These are phyloP conservation scores for Gnaphalium uliginosum DNA, from an alignment of 129 eudicot genomes.

Conservation along the genomic window DNA sequence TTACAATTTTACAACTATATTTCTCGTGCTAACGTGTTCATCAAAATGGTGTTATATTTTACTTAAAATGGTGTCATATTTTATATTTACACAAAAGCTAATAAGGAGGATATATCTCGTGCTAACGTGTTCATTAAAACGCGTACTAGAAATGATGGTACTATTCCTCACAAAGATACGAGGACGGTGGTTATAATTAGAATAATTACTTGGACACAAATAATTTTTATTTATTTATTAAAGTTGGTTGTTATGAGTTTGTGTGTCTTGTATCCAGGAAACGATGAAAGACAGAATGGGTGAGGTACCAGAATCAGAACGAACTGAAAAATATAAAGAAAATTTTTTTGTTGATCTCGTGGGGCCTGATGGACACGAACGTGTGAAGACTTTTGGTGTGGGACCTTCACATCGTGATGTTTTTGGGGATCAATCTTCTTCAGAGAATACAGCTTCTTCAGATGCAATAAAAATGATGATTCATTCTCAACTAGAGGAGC, in stretches of 20 bases:
- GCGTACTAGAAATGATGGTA: constrained; percentile 2
- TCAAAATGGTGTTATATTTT: no score
- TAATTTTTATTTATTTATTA: no score
- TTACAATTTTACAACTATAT: no score
- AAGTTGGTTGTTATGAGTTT: background rate
- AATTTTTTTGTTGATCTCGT: background rate
- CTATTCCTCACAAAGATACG: background rate
- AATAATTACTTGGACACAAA: background rate
- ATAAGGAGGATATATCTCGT: background rate
- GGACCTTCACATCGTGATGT: constrained; percentile 12
- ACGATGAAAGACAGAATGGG: background rate
- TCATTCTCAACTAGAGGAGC: constrained; percentile 2
- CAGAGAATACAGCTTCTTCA: background rate
- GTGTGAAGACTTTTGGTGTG: constrained; percentile 16
- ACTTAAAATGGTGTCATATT: no score
- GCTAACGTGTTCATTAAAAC: constrained; percentile 11
- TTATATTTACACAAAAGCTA: background rate
- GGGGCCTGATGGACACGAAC: constrained; percentile 4
- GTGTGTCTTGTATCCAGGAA: background rate
- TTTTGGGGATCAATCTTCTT: background rate
- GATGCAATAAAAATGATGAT: constrained; percentile 17
- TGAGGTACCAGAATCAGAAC: constrained; percentile 9
- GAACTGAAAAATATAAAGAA: background rate
- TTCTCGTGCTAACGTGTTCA: no score
- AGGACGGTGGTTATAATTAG: constrained; percentile 2